Base-by-base conservation (phyloP, 2,329 filamentous ascomycete genomes). In the Zymoseptoria passerinii region DNA sequence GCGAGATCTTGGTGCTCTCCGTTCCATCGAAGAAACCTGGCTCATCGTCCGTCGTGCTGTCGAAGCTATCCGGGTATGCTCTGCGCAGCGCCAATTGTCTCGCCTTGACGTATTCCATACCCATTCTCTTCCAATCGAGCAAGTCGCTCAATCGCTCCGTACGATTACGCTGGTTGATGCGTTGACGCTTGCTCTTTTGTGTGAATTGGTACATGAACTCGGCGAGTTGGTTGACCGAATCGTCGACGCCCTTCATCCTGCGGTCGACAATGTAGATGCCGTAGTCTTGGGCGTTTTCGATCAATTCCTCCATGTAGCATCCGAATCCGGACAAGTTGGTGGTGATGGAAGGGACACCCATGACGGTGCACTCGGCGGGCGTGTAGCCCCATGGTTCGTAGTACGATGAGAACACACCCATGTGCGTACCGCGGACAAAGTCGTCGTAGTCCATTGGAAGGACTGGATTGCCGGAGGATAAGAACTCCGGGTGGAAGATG, bases 381-480 rank as follows among this genome's bases (percentile, higher is more conserved):
- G 94, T 99, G 76, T 99, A 99, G 51, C 94, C 94, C 94, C 94
- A 99, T 8, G 94, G 94, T 77, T 99, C 94, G 74, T 99, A 99
- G 82, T 97, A 97, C 2, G 94, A 97, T 23, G 92, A 82, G 77
- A 99, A 99, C 58, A 99, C 85, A 68, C 94, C 94, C 71, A 99
- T 78, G 75, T 99, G 92, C 48, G 92, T 97, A 64, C 94, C 94
- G 57, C 94, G 90, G 50, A 99, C 94, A 71, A 99, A 99, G 74
- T 99, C 94, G 70, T 99, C 94, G 70, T 99, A 97, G 76, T 97
- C 94, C 70, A 99, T 81, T 18, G 94, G 92, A 35, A 99, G 81
- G 1, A 99, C 92, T 0, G 94, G 92, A 76, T 96, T 97, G 57
- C 90, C 87, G 0, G 92, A 95, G 79, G 92, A 96, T 66, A 99